phyloP scores from a whole-genome alignment of 768 basidiomycete species.

The Lanmaoa rubissima region DNA sequence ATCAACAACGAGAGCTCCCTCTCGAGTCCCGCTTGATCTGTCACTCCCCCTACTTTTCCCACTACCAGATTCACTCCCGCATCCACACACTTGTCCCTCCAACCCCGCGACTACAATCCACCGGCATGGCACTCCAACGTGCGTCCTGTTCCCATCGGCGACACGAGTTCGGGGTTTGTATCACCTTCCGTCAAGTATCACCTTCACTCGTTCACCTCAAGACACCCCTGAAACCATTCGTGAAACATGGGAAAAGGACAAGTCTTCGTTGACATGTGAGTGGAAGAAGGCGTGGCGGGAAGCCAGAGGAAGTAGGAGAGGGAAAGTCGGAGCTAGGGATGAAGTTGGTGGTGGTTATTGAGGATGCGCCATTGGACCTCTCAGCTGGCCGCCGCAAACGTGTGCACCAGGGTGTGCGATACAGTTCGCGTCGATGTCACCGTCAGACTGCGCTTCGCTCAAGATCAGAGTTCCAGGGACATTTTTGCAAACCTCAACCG shows the following conservation, averaged over 20 bases:
- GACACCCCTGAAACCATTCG: conserved; percentile 49
- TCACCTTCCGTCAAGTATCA: conserved; percentile 31
- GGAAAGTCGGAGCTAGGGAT: conserved; percentile 46
- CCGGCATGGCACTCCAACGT: conserved; percentile 22
- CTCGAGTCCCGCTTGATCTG: conserved; percentile 44
- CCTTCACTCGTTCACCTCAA: conserved; percentile 20
- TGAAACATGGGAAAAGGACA: conserved; percentile 67
- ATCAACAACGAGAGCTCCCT: conserved; percentile 3
- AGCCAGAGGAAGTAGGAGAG: conserved; percentile 61
- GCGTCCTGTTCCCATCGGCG: conserved; percentile 32
- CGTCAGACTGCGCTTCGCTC: neutral
- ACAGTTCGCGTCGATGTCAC: neutral
- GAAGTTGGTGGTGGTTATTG: conserved; percentile 19
- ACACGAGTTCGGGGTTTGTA: conserved; percentile 47
- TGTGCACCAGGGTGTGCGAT: neutral
- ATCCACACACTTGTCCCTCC: conserved; percentile 13
- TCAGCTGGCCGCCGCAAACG: neutral
- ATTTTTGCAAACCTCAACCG: neutral
- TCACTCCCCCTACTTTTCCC: conserved; percentile 67
- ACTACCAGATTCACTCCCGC: conserved; percentile 26
- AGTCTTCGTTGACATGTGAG: conserved; percentile 63
- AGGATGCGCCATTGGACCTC: neutral
- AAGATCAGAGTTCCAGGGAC: neutral
- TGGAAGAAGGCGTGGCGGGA: conserved; percentile 81
- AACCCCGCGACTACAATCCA: neutral